phyloP scores from a whole-genome alignment of 2,329 filamentous ascomycete species.

The Chaetomiaceae sp. region DNA sequence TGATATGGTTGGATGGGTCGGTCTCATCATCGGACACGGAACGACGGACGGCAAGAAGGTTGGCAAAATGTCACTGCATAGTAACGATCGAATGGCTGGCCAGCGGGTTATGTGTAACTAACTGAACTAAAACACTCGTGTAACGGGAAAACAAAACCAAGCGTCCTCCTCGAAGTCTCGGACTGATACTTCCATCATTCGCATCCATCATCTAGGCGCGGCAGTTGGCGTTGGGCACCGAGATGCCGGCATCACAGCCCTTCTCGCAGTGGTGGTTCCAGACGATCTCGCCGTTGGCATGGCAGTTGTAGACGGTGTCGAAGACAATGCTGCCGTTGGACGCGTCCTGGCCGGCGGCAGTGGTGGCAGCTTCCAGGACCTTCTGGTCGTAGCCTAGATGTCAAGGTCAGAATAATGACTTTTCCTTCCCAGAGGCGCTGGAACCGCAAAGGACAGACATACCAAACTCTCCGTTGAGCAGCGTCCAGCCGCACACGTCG shows the following conservation, averaged over 20 bases:
- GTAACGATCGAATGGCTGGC: background rate
- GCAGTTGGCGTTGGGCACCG: constrained; percentile 1
- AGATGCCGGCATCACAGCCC: background rate
- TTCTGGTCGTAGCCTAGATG: background rate
- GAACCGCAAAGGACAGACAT: background rate
- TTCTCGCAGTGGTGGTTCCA: constrained; percentile 9
- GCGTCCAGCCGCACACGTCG: constrained; percentile 13
- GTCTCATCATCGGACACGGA: too few relatives aligned
- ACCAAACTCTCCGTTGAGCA: background rate
- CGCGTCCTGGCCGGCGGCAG: constrained; percentile 10
- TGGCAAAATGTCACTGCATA: too few relatives aligned
- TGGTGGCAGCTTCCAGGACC: constrained; percentile 1
- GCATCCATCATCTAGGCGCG: background rate
- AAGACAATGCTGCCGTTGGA: constrained; percentile 5
- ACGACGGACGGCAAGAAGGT: too few relatives aligned
- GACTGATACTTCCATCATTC: too few relatives aligned
- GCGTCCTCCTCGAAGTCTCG: too few relatives aligned
- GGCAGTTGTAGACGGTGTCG: constrained; percentile 17
- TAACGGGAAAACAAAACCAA: too few relatives aligned
- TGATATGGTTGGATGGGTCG: background rate
- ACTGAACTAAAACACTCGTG: too few relatives aligned
- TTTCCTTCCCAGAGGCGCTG: background rate
- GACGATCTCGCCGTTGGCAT: constrained; percentile 6
- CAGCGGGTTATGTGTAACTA: background rate
- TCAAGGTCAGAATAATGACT: too few relatives aligned